Conservation (phyloP, 2,329 filamentous ascomycete genomes). For the Colletotrichum spaethianum region DNA sequence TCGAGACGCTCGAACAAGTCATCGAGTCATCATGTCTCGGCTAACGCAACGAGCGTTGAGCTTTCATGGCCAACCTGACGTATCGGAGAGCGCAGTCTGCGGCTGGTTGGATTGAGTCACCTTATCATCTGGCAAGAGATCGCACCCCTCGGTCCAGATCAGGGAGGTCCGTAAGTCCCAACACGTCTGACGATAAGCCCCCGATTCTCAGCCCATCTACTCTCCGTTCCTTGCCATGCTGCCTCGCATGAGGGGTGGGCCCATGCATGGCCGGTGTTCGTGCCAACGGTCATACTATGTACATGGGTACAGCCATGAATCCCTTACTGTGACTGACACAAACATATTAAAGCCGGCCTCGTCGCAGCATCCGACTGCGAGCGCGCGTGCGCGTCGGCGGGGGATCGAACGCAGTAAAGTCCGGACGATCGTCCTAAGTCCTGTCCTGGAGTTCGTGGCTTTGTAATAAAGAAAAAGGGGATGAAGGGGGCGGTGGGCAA, state of each 20-base stretch:
- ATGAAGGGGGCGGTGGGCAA: neutral
- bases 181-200: conserved; percentile 28
- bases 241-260: conserved; percentile 1
- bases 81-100: neutral
- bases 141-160: conserved; percentile 6
- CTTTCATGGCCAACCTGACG: neutral
- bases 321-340: neutral
- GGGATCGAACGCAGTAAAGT: conserved; percentile 2
- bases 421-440: conserved; percentile 20
- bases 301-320: neutral
- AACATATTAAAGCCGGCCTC: conserved; percentile 5
- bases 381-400: conserved; percentile 19
- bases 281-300: no score
- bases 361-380: conserved; percentile 9
- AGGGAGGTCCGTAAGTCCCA: conserved; percentile 25
- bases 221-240: neutral
- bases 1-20: neutral
- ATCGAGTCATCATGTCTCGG: neutral
- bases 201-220: conserved; percentile 6
- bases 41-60: no score
- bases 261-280: neutral
- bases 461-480: conserved; percentile 25
- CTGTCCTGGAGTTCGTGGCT: neutral
- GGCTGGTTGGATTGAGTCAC: neutral
- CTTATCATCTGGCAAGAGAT: neutral